phyloP scores from a whole-genome alignment of 1,284 basidiomycete species.

The Trichosporon coremiiforme region DNA sequence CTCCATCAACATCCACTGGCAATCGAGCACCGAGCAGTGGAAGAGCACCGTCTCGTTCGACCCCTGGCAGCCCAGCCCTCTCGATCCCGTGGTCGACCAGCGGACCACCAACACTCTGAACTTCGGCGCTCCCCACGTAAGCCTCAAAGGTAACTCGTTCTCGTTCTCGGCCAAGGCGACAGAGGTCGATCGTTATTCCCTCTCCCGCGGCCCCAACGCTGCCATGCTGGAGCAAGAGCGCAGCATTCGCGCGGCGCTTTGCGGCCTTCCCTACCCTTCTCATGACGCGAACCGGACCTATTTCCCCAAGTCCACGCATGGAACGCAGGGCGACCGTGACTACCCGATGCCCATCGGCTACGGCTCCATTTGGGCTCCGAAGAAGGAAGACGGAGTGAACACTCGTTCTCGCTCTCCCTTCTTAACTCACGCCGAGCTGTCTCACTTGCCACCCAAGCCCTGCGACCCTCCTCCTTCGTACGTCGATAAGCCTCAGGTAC shows the following conservation, averaged over 20 bases:
- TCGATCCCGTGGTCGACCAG: not conserved
- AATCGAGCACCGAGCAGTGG: conserved; percentile 5
- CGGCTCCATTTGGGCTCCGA: conserved; percentile 2
- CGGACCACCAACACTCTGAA: not conserved
- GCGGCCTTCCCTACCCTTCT: not conserved
- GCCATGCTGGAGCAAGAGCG: conserved; percentile 7
- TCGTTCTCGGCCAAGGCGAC: not conserved
- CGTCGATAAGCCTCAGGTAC: not conserved
- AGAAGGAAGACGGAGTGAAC: not conserved
- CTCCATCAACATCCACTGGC: conserved; percentile 7
- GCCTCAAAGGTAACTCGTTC: not conserved
- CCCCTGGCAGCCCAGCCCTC: not conserved
- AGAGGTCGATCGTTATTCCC: not conserved
- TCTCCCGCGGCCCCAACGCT: not conserved
- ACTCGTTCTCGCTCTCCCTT: not conserved
- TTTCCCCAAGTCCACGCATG: not conserved
- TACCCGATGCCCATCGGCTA: not conserved
- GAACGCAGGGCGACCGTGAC: not conserved
- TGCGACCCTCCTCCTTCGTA: conserved; percentile 8
- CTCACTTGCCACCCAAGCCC: conserved; percentile 13
- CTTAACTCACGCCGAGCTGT: not conserved
- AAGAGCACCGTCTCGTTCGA: conserved; percentile 12
- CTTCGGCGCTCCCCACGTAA: not conserved
- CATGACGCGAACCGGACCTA: not conserved
- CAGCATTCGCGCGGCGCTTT: conserved; percentile 13